Evolutionary conservation across 441 rosid species (phyloP).

Genomic region (Corymbia calophylla): DNA sequence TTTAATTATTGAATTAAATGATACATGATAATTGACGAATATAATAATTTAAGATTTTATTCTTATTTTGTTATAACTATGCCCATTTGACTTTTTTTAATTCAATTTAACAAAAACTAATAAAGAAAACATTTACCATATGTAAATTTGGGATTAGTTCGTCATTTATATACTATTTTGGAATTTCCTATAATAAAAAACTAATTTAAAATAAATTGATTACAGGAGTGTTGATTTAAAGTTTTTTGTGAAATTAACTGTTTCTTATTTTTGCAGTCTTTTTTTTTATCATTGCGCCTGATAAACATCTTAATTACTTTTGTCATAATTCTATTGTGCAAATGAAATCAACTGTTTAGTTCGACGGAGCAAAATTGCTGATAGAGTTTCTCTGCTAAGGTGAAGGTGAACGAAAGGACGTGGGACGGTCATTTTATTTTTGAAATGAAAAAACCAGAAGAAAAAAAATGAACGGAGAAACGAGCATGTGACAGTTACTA

Average conservation of each 20-base stretch:
- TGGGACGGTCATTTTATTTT: background rate
- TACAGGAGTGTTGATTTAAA: too few relatives aligned
- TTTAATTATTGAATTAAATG: accelerated
- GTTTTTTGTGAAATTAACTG: too few relatives aligned
- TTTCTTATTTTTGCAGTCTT: too few relatives aligned
- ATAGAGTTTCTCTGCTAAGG: background rate
- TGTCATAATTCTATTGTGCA: background rate
- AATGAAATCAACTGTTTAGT: background rate
- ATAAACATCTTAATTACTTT: background rate
- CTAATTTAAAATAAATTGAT: too few relatives aligned
- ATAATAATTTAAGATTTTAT: accelerated
- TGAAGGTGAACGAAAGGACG: background rate
- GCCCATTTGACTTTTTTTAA: too few relatives aligned
- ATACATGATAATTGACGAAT: accelerated
- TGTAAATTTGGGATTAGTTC: accelerated
- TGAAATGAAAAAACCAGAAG: too few relatives aligned
- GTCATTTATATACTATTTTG: accelerated
- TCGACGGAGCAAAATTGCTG: background rate
- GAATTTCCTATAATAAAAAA: too few relatives aligned
- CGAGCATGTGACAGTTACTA: background rate
- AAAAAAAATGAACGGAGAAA: background rate
- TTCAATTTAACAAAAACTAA: too few relatives aligned
- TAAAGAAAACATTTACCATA: accelerated
- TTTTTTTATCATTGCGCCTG: background rate
- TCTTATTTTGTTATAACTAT: accelerated